These are phyloP conservation scores for Leucosporidium scottii DNA, from an alignment of 768 basidiomycete species.

Conservation along the genomic window DNA sequence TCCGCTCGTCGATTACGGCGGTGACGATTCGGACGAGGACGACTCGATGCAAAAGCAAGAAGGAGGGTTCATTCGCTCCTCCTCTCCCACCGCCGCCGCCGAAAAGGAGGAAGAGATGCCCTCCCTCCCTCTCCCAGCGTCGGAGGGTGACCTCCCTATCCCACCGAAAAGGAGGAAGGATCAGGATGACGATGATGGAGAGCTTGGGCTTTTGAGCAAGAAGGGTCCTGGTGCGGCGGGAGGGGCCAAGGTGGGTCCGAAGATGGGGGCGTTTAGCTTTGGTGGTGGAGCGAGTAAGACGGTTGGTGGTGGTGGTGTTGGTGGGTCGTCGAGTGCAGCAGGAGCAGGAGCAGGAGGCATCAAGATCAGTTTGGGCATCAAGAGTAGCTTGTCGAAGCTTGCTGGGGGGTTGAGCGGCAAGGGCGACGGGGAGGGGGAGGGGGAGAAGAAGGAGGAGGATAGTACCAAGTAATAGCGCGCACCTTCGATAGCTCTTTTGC, in stretches of 20 bases:
- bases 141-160: too few species aligned
- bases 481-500: too few species aligned
- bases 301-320: slow-evolving; percentile 66
- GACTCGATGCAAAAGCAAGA: not conserved
- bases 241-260: slow-evolving; percentile 9
- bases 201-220: not conserved
- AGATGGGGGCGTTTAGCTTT: slow-evolving; percentile 25
- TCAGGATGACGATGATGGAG: slow-evolving; percentile 18
- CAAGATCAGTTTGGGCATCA: slow-evolving; percentile 38
- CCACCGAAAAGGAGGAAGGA: slow-evolving; percentile 20
- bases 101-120: too few species aligned
- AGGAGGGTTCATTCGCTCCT: not conserved
- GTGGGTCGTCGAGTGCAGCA: slow-evolving; percentile 41
- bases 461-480: slow-evolving; percentile 50
- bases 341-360: slow-evolving; percentile 48
- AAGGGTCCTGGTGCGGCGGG: slow-evolving; percentile 1
- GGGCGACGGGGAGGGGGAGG: slow-evolving; percentile 74
- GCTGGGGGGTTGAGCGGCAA: slow-evolving; percentile 49
- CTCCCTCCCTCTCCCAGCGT: too few species aligned
- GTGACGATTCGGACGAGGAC: slow-evolving; percentile 2
- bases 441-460: slow-evolving; percentile 69
- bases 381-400: slow-evolving; percentile 51
- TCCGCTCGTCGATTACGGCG: not conserved
- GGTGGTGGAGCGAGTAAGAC: slow-evolving; percentile 46
- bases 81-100: too few species aligned